These are phyloP conservation scores for sunflower (Helianthus annuus) DNA, from an alignment of 129 eudicot species.

Conservation along the genomic window DNA sequence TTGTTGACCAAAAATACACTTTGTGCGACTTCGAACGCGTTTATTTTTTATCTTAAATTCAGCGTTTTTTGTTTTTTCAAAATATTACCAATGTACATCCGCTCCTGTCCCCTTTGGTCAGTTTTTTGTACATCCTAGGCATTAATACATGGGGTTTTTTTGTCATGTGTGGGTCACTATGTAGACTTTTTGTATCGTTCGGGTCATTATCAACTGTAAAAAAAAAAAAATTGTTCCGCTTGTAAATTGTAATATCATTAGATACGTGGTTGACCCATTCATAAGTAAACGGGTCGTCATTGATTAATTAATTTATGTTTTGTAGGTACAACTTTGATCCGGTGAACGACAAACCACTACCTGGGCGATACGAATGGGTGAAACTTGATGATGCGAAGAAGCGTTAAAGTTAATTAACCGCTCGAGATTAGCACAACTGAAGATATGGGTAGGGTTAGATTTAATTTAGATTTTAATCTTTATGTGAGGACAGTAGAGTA, in stretches of 20 bases:
- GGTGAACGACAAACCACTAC: slow-evolving; percentile 52
- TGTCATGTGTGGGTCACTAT: not conserved
- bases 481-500: slow-evolving; percentile 36
- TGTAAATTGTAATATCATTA: not conserved
- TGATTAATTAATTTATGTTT: not conserved
- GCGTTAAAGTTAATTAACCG: not conserved
- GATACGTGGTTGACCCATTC: not conserved
- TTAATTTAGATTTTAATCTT: slow-evolving; percentile 26
- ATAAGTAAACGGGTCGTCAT: not conserved
- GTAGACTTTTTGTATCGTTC: not conserved
- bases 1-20: not conserved
- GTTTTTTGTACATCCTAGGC: not conserved
- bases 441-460: slow-evolving; percentile 33
- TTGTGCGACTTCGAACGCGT: not conserved
- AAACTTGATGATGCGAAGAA: slow-evolving; percentile 40
- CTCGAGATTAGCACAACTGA: slow-evolving; percentile 29
- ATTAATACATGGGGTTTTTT: not conserved
- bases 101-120: not conserved
- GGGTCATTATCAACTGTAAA: not conserved
- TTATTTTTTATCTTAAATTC: too few species aligned
- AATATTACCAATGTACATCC: not conserved
- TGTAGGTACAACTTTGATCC: slow-evolving; percentile 76
- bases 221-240: not conserved
- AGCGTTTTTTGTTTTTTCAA: not conserved
- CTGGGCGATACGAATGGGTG: slow-evolving; percentile 60